A percentile compares a stretch with the other conserved stretches of the same genome.
Evolutionary conservation across 306 rosid genomes (phyloP).

Genomic region (Aeschynomene evenia): DNA sequence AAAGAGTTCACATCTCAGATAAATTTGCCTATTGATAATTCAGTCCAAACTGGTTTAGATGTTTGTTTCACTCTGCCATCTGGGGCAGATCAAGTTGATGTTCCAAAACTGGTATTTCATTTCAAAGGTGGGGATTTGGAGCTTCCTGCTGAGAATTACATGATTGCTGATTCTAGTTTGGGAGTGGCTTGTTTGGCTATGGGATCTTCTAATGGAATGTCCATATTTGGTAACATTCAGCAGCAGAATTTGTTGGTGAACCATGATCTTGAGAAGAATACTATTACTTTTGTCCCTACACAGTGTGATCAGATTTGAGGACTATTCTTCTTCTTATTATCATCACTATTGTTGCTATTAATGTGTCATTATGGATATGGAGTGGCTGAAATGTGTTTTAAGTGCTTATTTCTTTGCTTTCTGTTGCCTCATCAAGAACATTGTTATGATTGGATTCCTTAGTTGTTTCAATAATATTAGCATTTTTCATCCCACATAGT

Average conservation of each 20-base stretch:
- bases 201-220: constrained; percentile 63
- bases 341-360: too few species aligned
- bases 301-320: constrained; percentile 40
- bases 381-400: neutral
- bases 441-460: constrained; percentile 21
- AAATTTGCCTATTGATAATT: constrained; percentile 40
- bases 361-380: neutral
- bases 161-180: constrained; percentile 49
- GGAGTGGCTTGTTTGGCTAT: constrained; percentile 77
- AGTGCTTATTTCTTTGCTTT: neutral
- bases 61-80: constrained; percentile 63
- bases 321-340: too few species aligned
- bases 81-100: constrained; percentile 31
- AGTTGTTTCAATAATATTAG: constrained; percentile 20
- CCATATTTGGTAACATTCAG: constrained; percentile 62
- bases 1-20: constrained; percentile 62
- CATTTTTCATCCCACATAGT: neutral
- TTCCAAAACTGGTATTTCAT: constrained; percentile 71
- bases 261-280: constrained; percentile 47
- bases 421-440: neutral
- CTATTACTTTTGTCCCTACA: constrained; percentile 41
- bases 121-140: constrained; percentile 70
- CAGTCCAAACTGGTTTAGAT: constrained; percentile 56
- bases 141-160: constrained; percentile 61
- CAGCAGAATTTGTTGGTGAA: constrained; percentile 55